Evolutionary conservation across 805 yeast species (phyloP), one percentile per base, ranked within the genome.

Genomic region (Komagataella ulmi): DNA sequence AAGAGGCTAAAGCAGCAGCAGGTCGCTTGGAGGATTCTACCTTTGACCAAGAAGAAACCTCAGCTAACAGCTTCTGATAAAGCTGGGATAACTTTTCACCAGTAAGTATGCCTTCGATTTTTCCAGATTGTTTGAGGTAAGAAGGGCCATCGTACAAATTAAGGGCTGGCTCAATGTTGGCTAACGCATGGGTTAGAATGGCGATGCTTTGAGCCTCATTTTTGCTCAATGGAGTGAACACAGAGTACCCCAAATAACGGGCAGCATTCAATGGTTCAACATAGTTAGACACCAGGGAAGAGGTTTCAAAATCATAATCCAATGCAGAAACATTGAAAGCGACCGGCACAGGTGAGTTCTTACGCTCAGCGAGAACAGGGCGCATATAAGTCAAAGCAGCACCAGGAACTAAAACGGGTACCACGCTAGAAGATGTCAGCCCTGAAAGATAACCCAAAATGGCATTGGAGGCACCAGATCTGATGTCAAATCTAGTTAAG

Each of bases 61-160:
- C 56, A 10, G 64, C 58, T 50, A 62, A 61, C 57, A 81, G 66
- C 46, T 67, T 59, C 49, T 65, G 62, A 59, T 72, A 73, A 51
- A 70, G 59, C 7, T 59, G 53, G 47, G 72, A 68, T 50, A 80
- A 57, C 14, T 72, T 64, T 12, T 67, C 72, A n/a, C 74, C 64
- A 6, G 77, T 64, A 52, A 73, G 61, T 51, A 74, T 71, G 51
- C 72, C 66, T n/a, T 68, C 59, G 55, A 73, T 70, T 53, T 72
- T 75, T 56, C 75, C 69, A 64, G 67, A 72, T 51, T 77, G 74
- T 55, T 76, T 78, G 53, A 77, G 62, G 53, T 78, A 81, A 50
- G 80, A 75, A 12, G 85, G 73, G 40, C 97, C 97, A 65, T 90
- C 97, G 63, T 83, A 88, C 55, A 88, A 72, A 65, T 86, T 82